These are phyloP conservation scores for Malbranchea zuffiana DNA, from an alignment of 2,329 filamentous ascomycete genomes.

Conservation along the genomic window DNA sequence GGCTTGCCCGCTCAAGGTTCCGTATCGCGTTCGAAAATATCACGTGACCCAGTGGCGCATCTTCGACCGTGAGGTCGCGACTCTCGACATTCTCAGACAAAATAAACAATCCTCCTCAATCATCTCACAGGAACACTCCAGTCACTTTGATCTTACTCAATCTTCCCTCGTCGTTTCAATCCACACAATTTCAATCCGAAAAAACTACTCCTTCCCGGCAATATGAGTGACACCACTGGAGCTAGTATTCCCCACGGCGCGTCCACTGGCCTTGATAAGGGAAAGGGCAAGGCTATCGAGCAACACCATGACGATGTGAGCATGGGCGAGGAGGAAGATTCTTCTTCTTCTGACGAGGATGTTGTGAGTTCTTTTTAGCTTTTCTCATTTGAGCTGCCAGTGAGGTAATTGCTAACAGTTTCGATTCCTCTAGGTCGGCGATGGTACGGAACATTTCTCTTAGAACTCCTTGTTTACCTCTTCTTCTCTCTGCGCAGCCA, in stretches of 20 bases:
- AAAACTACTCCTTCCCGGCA: too few relatives aligned
- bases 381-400: not conserved
- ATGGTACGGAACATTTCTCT: slow-evolving; percentile 15
- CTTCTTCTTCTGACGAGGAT: slow-evolving; percentile 44
- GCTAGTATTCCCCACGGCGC: slow-evolving; percentile 26
- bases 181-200: too few relatives aligned
- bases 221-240: slow-evolving; percentile 28
- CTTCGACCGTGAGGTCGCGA: too few relatives aligned
- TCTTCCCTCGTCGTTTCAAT: too few relatives aligned
- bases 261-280: slow-evolving; percentile 53
- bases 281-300: slow-evolving; percentile 71
- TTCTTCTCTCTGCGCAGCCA: not conserved
- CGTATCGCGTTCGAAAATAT: too few relatives aligned
- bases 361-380: slow-evolving; percentile 22
- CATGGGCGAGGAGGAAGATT: slow-evolving; percentile 66
- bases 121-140: too few relatives aligned
- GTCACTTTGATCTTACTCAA: too few relatives aligned
- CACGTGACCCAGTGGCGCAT: too few relatives aligned
- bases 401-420: slow-evolving; percentile 13
- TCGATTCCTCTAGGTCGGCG: slow-evolving; percentile 19
- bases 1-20: too few relatives aligned
- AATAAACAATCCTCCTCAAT: too few relatives aligned
- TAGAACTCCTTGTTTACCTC: not conserved
- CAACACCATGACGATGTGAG: slow-evolving; percentile 46
- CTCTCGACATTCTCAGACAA: too few relatives aligned